Percentiles rank a stretch among this genome's conserved stretches.
These are phyloP conservation scores for Colletotrichum abscissum DNA, from an alignment of 2,329 filamentous ascomycete species.

Conservation along the genomic window DNA sequence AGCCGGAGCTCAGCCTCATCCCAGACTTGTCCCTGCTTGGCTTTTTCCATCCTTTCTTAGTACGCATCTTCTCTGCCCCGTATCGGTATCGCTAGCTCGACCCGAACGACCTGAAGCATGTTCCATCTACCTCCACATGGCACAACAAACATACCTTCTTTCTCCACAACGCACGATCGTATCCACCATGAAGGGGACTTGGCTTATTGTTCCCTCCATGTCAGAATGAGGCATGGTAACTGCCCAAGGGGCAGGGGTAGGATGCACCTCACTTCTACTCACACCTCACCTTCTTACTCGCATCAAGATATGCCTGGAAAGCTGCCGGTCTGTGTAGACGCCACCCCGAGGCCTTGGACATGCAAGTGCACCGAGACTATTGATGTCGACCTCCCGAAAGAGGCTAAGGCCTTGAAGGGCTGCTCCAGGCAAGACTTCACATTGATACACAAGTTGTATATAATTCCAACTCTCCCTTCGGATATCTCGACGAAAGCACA, in stretches of 20 bases:
- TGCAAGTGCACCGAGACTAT: conserved; percentile 31
- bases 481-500: not conserved
- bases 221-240: conserved; percentile 17
- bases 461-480: conserved; percentile 12
- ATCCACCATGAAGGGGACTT: not conserved
- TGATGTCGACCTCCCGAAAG: conserved; percentile 12
- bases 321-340: conserved; percentile 4
- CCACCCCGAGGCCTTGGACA: conserved; percentile 11
- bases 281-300: conserved; percentile 25
- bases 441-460: conserved; percentile 27
- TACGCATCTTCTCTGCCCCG: not conserved
- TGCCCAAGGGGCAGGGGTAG: conserved; percentile 14
- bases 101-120: conserved; percentile 9
- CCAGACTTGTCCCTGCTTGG: not conserved
- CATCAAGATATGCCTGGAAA: conserved; percentile 12
- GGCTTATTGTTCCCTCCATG: conserved; percentile 32
- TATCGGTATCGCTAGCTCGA: not conserved
- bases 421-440: not conserved
- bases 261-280: conserved; percentile 22
- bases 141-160: conserved; percentile 9
- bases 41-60: not conserved
- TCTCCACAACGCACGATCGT: conserved; percentile 12
- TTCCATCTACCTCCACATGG: conserved; percentile 9
- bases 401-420: not conserved
- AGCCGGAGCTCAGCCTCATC: conserved; percentile 27